phyloP scores from a whole-genome alignment of 495 filamentous ascomycete species.

The Thermothielavioides terrestris region DNA sequence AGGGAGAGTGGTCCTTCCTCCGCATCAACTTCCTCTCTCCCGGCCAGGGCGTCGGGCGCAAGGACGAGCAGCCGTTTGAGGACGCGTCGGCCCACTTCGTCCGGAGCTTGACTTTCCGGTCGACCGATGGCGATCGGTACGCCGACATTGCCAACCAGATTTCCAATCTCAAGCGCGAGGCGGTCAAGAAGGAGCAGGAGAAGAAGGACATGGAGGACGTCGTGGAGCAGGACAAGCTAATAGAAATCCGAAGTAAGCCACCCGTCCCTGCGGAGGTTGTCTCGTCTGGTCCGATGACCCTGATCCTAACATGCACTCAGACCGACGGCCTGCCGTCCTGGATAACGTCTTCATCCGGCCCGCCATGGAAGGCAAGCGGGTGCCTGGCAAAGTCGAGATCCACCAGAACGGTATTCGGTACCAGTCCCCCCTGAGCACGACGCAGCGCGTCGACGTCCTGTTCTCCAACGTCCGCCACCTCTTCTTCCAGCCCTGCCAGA shows the following conservation, averaged over 20 bases:
- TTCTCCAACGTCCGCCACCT: conserved; percentile 98
- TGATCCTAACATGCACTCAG: conserved; percentile 40
- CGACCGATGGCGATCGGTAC: conserved; percentile 77
- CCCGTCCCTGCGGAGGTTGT: background rate
- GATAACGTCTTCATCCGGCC: conserved; percentile 92
- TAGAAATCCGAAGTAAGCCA: conserved; percentile 74
- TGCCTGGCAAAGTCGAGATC: conserved; percentile 90
- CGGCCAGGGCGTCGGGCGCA: conserved; percentile 93
- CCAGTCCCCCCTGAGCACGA: conserved; percentile 71
- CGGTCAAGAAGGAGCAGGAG: conserved; percentile 85
- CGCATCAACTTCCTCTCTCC: conserved; percentile 97
- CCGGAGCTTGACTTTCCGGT: conserved; percentile 87
- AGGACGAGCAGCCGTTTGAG: conserved; percentile 98
- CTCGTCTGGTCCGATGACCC: background rate
- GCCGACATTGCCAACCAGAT: conserved; percentile 84
- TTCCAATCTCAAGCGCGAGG: conserved; percentile 84
- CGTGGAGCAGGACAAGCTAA: conserved; percentile 96
- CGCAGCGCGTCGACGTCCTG: conserved; percentile 81
- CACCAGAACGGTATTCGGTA: conserved; percentile 99
- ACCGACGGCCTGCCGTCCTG: conserved; percentile 76
- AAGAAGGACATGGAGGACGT: conserved; percentile 99
- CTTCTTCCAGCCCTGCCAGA: conserved; percentile 95
- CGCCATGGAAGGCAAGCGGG: conserved; percentile 88
- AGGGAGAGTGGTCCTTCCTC: conserved; percentile 87
- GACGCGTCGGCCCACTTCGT: conserved; percentile 93